Base-by-base conservation (phyloP, 352 stramenopile species). In the Phytophthora uliginosa region DNA sequence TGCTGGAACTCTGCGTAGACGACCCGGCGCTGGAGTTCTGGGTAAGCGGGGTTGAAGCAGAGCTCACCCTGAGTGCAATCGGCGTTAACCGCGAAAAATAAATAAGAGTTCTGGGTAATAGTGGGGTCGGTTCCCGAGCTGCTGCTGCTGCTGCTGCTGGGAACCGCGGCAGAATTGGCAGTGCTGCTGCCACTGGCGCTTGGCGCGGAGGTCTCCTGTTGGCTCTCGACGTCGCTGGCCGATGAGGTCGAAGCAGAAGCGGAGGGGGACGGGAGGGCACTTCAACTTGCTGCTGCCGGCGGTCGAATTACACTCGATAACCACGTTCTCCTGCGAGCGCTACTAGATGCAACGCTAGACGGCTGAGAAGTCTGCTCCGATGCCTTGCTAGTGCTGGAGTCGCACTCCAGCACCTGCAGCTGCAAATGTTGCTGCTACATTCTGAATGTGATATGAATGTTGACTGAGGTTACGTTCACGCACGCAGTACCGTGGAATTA, bases 271-370 rank as follows among this genome's bases (percentile, higher is more conserved):
- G 53, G 6, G 56, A 28, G 38, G 47, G 36, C 18, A 56, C 22
- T 5, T 66, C 55, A 40, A 62, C n/a, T 10, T 70, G 42, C 7
- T 65, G 24, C 48, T 63, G 3, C 63, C 40, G 15, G 62, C 57
- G 13, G 53, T 9, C 15, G 18, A 48, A 22, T 22, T 24, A 18
- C 61, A 68, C 24, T 26, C 24, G 24, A 26, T 1, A 26, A 26
- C 24, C 24, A 26, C 24, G 24, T 26, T 26, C 24, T 9, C 51
- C 28, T 40, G 22, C 10, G 52, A 5, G 47, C n/a, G 7, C 15
- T 65, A 15, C 57, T 66, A 10, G 65, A 72, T 0, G 58, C 50
- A 2, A 68, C 66, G 33, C 58, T 67, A 5, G 66, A 55, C 38
- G 45, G 52, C 20, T 52, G 52, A 5, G 52, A 62, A 36, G 38